Base-by-base conservation (phyloP, 2,329 filamentous ascomycete genomes). In the Xylaria multiplex region DNA sequence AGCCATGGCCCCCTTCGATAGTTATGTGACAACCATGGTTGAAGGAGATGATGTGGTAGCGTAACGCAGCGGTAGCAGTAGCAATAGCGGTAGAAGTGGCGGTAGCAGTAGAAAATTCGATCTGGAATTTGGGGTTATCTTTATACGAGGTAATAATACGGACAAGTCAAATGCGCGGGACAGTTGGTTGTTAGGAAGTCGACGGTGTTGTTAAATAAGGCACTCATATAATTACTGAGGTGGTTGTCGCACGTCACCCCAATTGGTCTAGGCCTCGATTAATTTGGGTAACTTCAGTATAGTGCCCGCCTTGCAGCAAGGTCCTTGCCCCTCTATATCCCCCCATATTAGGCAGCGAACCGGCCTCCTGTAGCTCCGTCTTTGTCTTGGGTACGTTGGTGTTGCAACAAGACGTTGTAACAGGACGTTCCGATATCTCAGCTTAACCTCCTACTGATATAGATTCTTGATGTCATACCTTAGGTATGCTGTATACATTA, bases 1-100 rank as follows among this genome's bases (percentile, higher is more conserved):
- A 65, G 73, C 70, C 74, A 77, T 77, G 65, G 63, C 68, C 72
- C 66, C 67, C 49, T 43, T 61, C 50, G 59, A 43, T 59, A 60
- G 37, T 61, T 65, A 69, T 53, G 62, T 61, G 37, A 30, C 59
- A 53, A 67, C 35, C 67, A 69, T 69, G 67, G 32, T 61, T 58
- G 63, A 52, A 45, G 27, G 45, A 46, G 11, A 43, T 52, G 37
- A 13, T 40, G 52, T 57, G 56, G 35, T n/a, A 32, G 50, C 27
- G n/a, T 46, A 7, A 53, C 16, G 53, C 42, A 59, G 62, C 35
- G 14, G 57, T 22, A 24, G 43, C 7, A 16, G 42, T 8, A 30
- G 62, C 35, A n/a, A 57, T 22, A 24, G 43, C 7, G 11, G 42
- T 8, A 30, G 11, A 5, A 37, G 53, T 35, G 55, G 62, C 35